Base-by-base conservation (phyloP, 1,139 yeast genomes). In the Zhuliangozyma parablackwelliae region DNA sequence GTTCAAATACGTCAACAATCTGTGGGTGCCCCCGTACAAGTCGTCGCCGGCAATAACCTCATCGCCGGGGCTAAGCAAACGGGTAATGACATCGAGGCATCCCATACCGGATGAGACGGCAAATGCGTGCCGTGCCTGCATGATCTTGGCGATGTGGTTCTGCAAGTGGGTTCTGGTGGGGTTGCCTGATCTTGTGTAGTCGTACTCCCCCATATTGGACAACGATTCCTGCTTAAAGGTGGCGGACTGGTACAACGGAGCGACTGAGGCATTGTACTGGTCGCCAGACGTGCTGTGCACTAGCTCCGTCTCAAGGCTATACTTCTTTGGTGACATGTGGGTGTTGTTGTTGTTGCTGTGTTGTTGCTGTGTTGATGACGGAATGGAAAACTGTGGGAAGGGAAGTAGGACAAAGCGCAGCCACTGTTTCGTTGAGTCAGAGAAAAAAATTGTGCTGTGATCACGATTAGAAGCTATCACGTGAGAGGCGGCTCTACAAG, bases 91-190 rank as follows among this genome's bases (percentile, higher is more conserved):
- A 56, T 89, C 96, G 46, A 87, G 69, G 42, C 95, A 89, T 7
- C 95, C 85, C 97, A 89, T 89, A 25, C 97, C 97, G 38, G 90
- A 80, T 28, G 90, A 80, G 10, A 89, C 95, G 5, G 95, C 95
- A 51, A 73, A 81, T 2, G 88, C 79, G 38, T 82, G 75, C 31
- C 73, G 65, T 9, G 95, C 90, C 46, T 72, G 73, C 82, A 87
- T 87, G 52, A 89, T 75, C 48, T 78, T 76, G 34, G 87, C 82
- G 51, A 89, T 57, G 50, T 89, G 95, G 38, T 77, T 69, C 57
- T 89, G 96, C 42, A 88, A 65, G 34, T 78, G 78, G 0, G 94
- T 78, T 59, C 97, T 72, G 2, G 97, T 87, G 25, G 97, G 97
- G 59, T 89, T 89, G 3, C 97, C 97, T n/a, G 94, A 82, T 52